A percentile compares a stretch with the other conserved stretches of the same genome.
phyloP scores from a whole-genome alignment of 1,284 basidiomycete genomes.

The Mycosarcoma mackinlayi region DNA sequence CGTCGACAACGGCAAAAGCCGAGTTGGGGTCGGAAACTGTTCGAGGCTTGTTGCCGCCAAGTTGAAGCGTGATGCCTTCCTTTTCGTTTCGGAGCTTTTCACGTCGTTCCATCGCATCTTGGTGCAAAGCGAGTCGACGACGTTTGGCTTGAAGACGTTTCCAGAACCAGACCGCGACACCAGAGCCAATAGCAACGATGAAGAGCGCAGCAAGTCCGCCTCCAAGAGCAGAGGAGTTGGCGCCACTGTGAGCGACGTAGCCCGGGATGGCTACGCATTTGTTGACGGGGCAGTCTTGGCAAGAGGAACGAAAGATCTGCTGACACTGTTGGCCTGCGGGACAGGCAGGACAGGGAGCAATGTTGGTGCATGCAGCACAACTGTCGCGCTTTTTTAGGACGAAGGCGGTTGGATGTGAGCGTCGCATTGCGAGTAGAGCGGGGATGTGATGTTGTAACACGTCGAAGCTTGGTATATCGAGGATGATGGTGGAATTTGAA shows the following conservation, averaged over 20 bases:
- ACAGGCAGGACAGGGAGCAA: slow-evolving; percentile 41
- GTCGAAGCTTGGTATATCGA: too few species aligned
- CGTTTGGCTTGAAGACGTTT: slow-evolving; percentile 22
- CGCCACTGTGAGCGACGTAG: neutral
- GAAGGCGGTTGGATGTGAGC: slow-evolving; percentile 29
- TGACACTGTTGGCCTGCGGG: slow-evolving; percentile 43
- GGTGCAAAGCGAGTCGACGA: slow-evolving; percentile 35
- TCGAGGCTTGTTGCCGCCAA: slow-evolving; percentile 11
- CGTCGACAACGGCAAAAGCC: slow-evolving; percentile 26
- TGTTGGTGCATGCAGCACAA: slow-evolving; percentile 49
- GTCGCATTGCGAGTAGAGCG: slow-evolving; percentile 8
- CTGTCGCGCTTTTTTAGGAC: slow-evolving; percentile 41
- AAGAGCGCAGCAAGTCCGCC: slow-evolving; percentile 45
- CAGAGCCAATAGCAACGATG: slow-evolving; percentile 26
- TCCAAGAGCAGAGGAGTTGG: slow-evolving; percentile 43
- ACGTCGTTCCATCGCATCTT: slow-evolving; percentile 30
- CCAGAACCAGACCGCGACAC: slow-evolving; percentile 39
- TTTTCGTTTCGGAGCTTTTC: slow-evolving; percentile 44
- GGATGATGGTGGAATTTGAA: neutral
- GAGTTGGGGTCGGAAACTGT: slow-evolving; percentile 8
- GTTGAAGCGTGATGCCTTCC: slow-evolving; percentile 37
- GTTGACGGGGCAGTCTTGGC: slow-evolving; percentile 51
- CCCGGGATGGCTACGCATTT: slow-evolving; percentile 40
- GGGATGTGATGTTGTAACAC: too few species aligned
- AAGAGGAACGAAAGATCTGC: slow-evolving; percentile 48